phyloP scores from a whole-genome alignment of 345 rosid species.

The Euphorbia tirucalli region DNA sequence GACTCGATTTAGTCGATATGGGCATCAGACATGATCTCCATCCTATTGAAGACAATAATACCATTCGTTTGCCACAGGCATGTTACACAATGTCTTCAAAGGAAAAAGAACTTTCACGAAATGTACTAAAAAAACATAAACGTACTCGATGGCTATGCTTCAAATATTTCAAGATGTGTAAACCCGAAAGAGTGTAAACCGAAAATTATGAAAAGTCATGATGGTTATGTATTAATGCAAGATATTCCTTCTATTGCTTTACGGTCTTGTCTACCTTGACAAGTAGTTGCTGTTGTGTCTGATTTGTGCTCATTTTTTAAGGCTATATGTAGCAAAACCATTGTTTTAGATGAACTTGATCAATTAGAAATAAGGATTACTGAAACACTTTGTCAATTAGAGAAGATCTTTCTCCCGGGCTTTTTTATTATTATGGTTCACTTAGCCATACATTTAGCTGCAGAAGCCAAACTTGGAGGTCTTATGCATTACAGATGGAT shows the following conservation, averaged over 20 bases:
- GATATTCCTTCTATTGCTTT: too few relatives aligned
- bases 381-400: background rate
- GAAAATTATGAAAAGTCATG: background rate
- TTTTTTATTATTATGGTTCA: too few relatives aligned
- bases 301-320: background rate
- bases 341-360: background rate
- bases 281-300: background rate
- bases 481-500: too few relatives aligned
- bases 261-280: background rate
- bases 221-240: too few relatives aligned
- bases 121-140: background rate
- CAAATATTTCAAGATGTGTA: background rate
- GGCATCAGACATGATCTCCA: too few relatives aligned
- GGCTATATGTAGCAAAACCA: background rate
- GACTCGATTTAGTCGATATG: background rate
- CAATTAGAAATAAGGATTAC: background rate
- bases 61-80: too few relatives aligned
- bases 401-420: background rate
- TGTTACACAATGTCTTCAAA: too few relatives aligned
- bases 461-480: too few relatives aligned
- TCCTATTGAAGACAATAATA: too few relatives aligned
- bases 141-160: background rate
- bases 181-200: background rate
- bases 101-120: background rate
- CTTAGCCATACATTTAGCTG: too few relatives aligned